A percentile compares a stretch with the other conserved stretches of the same genome.
Evolutionary conservation across 352 stramenopile genomes (phyloP).

Genomic region (Phytopythium cucurbitacearum): DNA sequence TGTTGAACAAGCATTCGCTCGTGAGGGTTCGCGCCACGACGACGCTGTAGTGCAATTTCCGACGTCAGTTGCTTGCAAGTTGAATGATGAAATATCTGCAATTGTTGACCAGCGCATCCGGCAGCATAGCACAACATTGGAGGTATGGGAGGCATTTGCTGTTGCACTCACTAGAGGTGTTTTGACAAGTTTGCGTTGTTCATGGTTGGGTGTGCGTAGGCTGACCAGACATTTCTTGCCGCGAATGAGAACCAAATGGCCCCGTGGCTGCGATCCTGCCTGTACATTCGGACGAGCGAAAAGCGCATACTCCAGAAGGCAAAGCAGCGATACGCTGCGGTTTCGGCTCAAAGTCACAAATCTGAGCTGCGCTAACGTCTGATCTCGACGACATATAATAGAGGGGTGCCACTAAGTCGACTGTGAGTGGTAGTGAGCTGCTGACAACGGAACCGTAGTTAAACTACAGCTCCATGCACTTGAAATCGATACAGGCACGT

Average conservation of each 20-base stretch:
- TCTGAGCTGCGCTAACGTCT: background rate
- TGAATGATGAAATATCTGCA: conserved; percentile 14
- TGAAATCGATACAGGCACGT: conserved; percentile 90
- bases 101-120: conserved; percentile 15
- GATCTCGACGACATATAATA: conserved; percentile 4
- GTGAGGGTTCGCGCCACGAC: too few species aligned
- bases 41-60: conserved; percentile 18
- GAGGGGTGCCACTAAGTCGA: background rate
- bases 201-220: conserved; percentile 12
- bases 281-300: conserved; percentile 67
- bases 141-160: conserved; percentile 17
- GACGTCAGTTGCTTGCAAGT: conserved; percentile 18
- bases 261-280: conserved; percentile 53
- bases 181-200: background rate
- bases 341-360: background rate
- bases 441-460: background rate
- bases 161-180: background rate
- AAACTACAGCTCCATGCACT: conserved; percentile 47
- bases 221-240: conserved; percentile 44
- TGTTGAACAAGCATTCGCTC: too few species aligned
- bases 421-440: background rate
- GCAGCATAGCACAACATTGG: conserved; percentile 20
- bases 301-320: conserved; percentile 33
- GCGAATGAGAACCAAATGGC: conserved; percentile 45
- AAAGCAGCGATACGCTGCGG: conserved; percentile 13